These are phyloP conservation scores for Podospora comata DNA, from an alignment of 495 filamentous ascomycete genomes.

Conservation along the genomic window DNA sequence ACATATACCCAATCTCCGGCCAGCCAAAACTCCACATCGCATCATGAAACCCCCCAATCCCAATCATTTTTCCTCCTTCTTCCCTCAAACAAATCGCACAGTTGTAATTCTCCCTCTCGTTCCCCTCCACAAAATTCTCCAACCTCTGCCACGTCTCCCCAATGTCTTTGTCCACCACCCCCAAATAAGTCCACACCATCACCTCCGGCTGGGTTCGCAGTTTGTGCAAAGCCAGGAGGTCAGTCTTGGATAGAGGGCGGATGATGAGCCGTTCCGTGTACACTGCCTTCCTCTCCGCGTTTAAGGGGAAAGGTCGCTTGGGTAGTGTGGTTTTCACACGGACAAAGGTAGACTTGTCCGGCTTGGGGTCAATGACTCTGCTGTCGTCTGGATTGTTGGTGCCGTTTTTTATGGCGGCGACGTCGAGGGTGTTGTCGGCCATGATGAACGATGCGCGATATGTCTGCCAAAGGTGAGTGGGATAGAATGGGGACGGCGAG, in stretches of 20 bases:
- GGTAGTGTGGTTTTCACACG: slow-evolving; percentile 40
- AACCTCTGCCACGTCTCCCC: slow-evolving; percentile 35
- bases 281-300: slow-evolving; percentile 29
- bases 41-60: slow-evolving; percentile 37
- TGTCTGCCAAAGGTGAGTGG: too few species aligned
- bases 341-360: slow-evolving; percentile 18
- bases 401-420: neutral
- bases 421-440: neutral
- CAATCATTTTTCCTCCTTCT: slow-evolving; percentile 37
- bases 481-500: neutral
- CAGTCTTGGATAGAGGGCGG: slow-evolving; percentile 37
- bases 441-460: neutral
- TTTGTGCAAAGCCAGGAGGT: slow-evolving; percentile 37
- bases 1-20: slow-evolving; percentile 51
- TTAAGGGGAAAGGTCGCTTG: slow-evolving; percentile 28
- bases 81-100: slow-evolving; percentile 40
- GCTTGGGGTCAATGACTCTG: slow-evolving; percentile 1
- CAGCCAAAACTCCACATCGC: slow-evolving; percentile 31
- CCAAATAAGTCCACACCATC: slow-evolving; percentile 45
- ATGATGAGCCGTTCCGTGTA: slow-evolving; percentile 45
- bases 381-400: neutral
- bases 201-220: slow-evolving; percentile 51
- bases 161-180: slow-evolving; percentile 35
- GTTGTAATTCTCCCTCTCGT: slow-evolving; percentile 34
- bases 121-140: slow-evolving; percentile 32